phyloP scores from a whole-genome alignment of 129 eudicot genomes.

The Centrapalus pauciflorus region DNA sequence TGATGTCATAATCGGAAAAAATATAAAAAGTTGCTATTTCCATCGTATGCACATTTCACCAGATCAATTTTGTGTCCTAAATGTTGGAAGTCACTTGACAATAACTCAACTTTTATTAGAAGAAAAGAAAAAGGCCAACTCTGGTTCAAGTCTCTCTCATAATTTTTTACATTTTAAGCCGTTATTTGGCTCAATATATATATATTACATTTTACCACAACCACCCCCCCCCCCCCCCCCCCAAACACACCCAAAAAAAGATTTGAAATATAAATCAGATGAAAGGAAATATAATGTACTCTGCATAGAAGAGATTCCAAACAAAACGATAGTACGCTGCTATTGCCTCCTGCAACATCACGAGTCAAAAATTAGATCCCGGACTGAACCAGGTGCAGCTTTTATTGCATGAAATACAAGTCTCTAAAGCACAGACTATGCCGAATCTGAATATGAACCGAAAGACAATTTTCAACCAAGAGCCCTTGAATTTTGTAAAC shows the following conservation, averaged over 20 bases:
- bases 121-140: not conserved
- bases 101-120: too few relatives aligned
- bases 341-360: constrained; percentile 84
- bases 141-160: not conserved
- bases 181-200: constrained; percentile 12
- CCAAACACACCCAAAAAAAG: not conserved
- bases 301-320: constrained; percentile 90
- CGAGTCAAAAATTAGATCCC: not conserved
- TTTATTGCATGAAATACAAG: not conserved
- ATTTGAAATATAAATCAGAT: constrained; percentile 23
- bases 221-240: not conserved
- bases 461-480: not conserved
- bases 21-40: too few relatives aligned
- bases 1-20: too few relatives aligned
- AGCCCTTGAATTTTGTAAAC: not conserved
- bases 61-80: too few relatives aligned
- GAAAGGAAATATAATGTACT: constrained; percentile 82
- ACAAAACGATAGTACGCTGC: constrained; percentile 79
- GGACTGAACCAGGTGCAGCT: not conserved
- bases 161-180: constrained; percentile 1
- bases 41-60: not conserved
- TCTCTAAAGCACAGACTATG: not conserved
- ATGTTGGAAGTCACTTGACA: too few relatives aligned
- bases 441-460: not conserved
- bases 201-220: not conserved